These are phyloP conservation scores for Aspergillus nanangensis DNA, from an alignment of 495 filamentous ascomycete species.

Conservation along the genomic window DNA sequence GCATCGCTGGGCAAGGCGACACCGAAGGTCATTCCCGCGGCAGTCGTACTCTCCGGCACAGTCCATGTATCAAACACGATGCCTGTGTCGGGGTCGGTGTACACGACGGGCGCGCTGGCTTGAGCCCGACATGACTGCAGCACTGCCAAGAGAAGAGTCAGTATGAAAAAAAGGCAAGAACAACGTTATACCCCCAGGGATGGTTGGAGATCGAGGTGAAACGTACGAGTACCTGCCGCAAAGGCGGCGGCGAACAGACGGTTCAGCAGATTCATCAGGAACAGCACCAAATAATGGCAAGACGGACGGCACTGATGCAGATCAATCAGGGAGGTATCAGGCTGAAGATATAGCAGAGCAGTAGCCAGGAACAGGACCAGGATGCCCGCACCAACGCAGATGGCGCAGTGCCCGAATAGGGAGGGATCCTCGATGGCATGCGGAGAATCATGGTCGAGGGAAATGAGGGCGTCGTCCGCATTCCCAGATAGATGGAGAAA, in stretches of 20 bases:
- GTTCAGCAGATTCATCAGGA: conserved; percentile 3
- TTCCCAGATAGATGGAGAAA: too few species aligned
- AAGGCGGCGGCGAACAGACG: conserved; percentile 1
- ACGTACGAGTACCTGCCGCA: conserved; percentile 1
- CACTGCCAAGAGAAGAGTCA: conserved; percentile 3
- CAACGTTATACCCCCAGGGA: too few species aligned
- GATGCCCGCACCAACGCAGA: background rate
- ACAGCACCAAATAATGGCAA: background rate
- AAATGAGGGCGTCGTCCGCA: too few species aligned
- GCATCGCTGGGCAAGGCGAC: conserved; percentile 10
- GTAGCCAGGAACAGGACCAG: background rate
- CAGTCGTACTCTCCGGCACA: conserved; percentile 1
- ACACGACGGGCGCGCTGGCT: conserved; percentile 1
- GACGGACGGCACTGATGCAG: background rate
- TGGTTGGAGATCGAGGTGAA: background rate
- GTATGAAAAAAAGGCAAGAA: background rate
- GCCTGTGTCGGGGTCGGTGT: conserved; percentile 12
- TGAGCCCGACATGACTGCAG: conserved; percentile 6
- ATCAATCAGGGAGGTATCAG: background rate
- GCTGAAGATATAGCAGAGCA: conserved; percentile 1
- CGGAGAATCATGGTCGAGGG: too few species aligned
- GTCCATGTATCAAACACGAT: conserved; percentile 17
- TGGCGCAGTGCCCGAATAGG: background rate
- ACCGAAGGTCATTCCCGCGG: conserved; percentile 11
- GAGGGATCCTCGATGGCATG: too few species aligned